Evolutionary conservation across 2,329 filamentous ascomycete genomes (phyloP), one percentile per base, ranked within the genome.

Genomic region (Aspergillus floridensis): DNA sequence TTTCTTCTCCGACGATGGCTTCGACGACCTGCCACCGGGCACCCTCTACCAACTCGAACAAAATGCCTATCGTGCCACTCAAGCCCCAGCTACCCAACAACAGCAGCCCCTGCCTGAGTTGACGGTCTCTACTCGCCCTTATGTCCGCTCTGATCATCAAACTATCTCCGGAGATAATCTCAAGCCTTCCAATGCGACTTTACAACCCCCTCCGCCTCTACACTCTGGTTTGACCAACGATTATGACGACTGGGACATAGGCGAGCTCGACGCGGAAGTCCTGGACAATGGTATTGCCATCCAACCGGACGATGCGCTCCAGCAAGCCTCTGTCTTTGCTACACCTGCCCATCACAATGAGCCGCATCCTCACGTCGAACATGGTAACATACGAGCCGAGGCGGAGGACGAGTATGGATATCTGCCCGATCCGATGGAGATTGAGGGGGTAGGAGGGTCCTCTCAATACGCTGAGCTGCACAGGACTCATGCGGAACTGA

Each of bases 1-100:
- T 59, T 75, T 75, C 66, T 80, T 80, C 70, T 80, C 77, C 59
- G 79, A 80, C 64, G 77, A 80, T 62, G 74, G 74, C 62, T 76
- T 79, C 66, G 79, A 80, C 60, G 74, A 74, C 59, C 70, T 81
- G 56, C 75, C 78, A 49, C 70, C 75, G 29, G 69, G 76, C 56
- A 75, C 77, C 21, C 67, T 79, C 53, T 70, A 77, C 59, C 72
- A 79, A 64, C 70, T 82, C 46, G 79, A 81, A 64, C 72, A 80
- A 59, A 70, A 76, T 67, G 79, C 79, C n/a, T 73, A 74, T 55
- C 70, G 70, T 59, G 77, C 77, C n/a, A 79, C 76, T 2, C 79
- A 79, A 63, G 68, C 64, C 19, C 64, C 74, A 50, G 70, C 68
- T 21, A 63, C 66, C 31, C 64, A 67, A 35, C 61, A 59, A 56